A percentile compares a stretch with the other conserved stretches of the same genome.
Evolutionary conservation across 2,329 filamentous ascomycete genomes (phyloP).

Genomic region (Penicillium capsulatum): DNA sequence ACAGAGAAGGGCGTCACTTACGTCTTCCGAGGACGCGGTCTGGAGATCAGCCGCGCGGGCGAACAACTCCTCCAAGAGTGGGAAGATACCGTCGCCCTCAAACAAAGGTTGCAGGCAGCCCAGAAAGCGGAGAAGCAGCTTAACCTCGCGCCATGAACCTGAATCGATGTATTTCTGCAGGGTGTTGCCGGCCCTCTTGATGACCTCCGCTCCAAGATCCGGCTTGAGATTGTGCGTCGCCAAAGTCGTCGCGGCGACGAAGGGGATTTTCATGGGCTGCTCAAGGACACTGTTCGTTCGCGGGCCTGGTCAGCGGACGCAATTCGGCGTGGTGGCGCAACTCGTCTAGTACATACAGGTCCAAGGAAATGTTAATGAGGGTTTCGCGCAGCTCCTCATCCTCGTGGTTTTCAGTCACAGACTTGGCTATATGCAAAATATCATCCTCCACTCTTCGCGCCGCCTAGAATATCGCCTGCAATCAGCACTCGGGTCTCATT

Average conservation of each 20-base stretch:
- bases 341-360: slow-evolving; percentile 54
- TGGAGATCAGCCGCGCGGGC: slow-evolving; percentile 86
- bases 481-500: slow-evolving; percentile 7
- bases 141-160: slow-evolving; percentile 85
- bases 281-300: slow-evolving; percentile 60
- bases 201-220: slow-evolving; percentile 67
- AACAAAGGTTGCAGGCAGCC: slow-evolving; percentile 78
- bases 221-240: slow-evolving; percentile 73
- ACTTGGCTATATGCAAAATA: slow-evolving; percentile 67
- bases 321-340: neutral
- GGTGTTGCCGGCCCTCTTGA: slow-evolving; percentile 58
- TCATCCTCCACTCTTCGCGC: slow-evolving; percentile 75
- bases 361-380: slow-evolving; percentile 69
- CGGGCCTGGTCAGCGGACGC: slow-evolving; percentile 5
- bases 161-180: slow-evolving; percentile 64
- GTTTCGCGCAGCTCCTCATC: slow-evolving; percentile 69
- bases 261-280: slow-evolving; percentile 97
- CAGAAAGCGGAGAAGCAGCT: slow-evolving; percentile 82
- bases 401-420: slow-evolving; percentile 79
- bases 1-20: slow-evolving; percentile 45
- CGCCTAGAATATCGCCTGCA: slow-evolving; percentile 41
- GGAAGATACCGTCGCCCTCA: slow-evolving; percentile 79
- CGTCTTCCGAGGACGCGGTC: slow-evolving; percentile 87
- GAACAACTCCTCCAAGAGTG: slow-evolving; percentile 85
- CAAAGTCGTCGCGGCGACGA: slow-evolving; percentile 78